Percentiles rank a stretch among this genome's conserved stretches.
phyloP scores from a whole-genome alignment of 179 eudicot species.

The Patellifolia procumbens region DNA sequence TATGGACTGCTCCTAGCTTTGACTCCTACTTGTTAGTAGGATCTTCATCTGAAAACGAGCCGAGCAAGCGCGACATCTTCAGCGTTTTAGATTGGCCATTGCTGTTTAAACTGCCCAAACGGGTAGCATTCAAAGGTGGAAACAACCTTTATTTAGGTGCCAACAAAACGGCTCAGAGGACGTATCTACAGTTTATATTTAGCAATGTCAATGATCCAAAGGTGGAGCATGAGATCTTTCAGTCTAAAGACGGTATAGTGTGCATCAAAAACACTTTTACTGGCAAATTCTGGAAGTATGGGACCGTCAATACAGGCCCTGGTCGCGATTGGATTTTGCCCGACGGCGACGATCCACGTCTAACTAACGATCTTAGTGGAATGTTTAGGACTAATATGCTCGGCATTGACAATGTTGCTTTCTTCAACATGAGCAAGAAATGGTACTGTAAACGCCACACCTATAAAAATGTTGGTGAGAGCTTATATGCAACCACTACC shows the following conservation, averaged over 20 bases:
- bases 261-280: not conserved
- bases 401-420: not conserved
- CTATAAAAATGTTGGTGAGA: not conserved
- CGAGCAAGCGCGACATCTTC: constrained; percentile 6
- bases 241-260: not conserved
- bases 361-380: not conserved
- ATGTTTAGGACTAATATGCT: not conserved
- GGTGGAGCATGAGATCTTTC: not conserved
- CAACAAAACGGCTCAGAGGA: not conserved
- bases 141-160: not conserved
- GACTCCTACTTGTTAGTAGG: not conserved
- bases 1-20: not conserved
- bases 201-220: not conserved
- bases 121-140: constrained; percentile 5
- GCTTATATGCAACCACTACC: not conserved
- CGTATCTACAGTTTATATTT: not conserved
- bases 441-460: not conserved
- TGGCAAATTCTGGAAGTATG: not conserved
- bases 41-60: not conserved
- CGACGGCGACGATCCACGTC: not conserved
- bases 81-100: not conserved
- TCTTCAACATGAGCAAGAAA: not conserved
- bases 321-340: not conserved
- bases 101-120: not conserved
- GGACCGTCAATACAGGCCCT: not conserved